Conservation (phyloP, 106 monocot species). For the Cymbidium sinense region DNA sequence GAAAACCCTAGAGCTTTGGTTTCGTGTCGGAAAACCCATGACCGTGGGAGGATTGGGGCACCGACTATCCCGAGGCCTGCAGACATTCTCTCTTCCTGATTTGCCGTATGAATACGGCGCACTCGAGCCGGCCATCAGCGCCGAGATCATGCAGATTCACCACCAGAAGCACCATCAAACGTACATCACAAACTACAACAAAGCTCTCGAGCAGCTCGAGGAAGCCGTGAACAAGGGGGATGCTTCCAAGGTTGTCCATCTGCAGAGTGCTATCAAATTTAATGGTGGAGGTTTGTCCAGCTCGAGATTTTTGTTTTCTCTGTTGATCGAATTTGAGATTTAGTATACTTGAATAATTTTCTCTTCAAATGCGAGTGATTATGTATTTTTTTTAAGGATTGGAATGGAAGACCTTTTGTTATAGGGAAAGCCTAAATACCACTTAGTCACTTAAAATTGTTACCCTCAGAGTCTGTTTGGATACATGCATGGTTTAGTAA, state of each 20-base stretch:
- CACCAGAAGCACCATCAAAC: conserved; percentile 98
- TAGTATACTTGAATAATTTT: neutral
- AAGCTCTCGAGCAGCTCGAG: conserved; percentile 90
- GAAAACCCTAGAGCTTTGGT: conserved; percentile 22
- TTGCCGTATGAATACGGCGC: conserved; percentile 88
- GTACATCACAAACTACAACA: conserved; percentile 94
- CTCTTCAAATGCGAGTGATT: neutral
- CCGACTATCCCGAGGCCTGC: conserved; percentile 27
- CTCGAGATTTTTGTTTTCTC: neutral
- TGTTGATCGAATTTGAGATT: neutral
- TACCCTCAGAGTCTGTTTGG: too few relatives aligned
- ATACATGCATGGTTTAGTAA: too few relatives aligned
- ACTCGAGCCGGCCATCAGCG: conserved; percentile 91
- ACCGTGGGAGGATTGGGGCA: conserved; percentile 5
- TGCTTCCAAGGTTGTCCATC: conserved; percentile 55
- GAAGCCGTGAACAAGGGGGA: conserved; percentile 80
- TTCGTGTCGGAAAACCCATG: neutral
- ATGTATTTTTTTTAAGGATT: too few relatives aligned
- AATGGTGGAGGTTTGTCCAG: conserved; percentile 79
- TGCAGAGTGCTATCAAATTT: conserved; percentile 97
- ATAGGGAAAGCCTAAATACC: too few relatives aligned
- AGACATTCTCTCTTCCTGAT: conserved; percentile 79
- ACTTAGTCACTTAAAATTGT: too few relatives aligned
- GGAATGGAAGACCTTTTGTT: too few relatives aligned
- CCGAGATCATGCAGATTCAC: conserved; percentile 95